Evolutionary conservation across 257 asterid genomes (phyloP).

Genomic region (Solanum piurae): DNA sequence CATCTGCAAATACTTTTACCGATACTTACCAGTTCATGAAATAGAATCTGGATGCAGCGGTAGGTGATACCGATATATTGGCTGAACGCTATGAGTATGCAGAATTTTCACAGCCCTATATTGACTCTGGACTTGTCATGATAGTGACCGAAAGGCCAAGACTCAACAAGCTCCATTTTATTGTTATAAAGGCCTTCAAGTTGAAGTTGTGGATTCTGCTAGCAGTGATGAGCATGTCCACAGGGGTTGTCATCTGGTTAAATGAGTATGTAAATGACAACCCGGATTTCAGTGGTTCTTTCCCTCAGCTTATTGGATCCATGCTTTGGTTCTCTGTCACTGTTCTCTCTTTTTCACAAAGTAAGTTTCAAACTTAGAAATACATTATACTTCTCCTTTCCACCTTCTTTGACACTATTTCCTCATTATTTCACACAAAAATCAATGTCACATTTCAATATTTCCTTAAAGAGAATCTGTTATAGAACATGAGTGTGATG

Average conservation of each 20-base stretch:
- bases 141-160: constrained; percentile 34
- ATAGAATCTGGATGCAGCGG: constrained; percentile 53
- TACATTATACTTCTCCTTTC: background rate
- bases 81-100: constrained; percentile 40
- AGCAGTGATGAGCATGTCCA: constrained; percentile 19
- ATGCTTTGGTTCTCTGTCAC: constrained; percentile 63
- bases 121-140: constrained; percentile 56
- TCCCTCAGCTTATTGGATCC: constrained; percentile 21
- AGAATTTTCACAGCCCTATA: constrained; percentile 52
- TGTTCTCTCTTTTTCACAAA: constrained; percentile 31
- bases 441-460: background rate
- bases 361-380: constrained; percentile 24
- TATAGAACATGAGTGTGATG: background rate
- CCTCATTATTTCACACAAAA: background rate
- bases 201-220: constrained; percentile 39
- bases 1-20: background rate
- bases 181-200: constrained; percentile 33
- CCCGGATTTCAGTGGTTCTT: constrained; percentile 25
- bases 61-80: constrained; percentile 50
- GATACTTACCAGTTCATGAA: background rate
- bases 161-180: constrained; percentile 12
- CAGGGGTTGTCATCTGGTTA: constrained; percentile 39
- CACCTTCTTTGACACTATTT: background rate
- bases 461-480: background rate
- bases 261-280: constrained; percentile 36